A percentile compares a stretch with the other conserved stretches of the same genome.
Conservation (phyloP, 2,329 filamentous ascomycete genomes). For the Nothopassalora personata region DNA sequence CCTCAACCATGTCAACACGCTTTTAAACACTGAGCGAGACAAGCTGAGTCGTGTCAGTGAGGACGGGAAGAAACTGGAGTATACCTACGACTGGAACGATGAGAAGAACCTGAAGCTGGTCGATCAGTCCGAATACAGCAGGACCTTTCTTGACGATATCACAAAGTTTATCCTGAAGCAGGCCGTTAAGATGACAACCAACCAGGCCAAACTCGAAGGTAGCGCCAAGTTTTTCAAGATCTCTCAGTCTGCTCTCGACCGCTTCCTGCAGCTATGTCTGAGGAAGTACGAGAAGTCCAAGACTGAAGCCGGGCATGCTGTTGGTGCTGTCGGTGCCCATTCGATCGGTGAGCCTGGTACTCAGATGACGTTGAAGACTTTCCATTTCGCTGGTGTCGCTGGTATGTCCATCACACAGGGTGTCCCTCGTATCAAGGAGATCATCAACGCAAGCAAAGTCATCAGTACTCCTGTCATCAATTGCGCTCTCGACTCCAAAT, state of each 20-base stretch:
- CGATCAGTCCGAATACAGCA: constrained; percentile 63
- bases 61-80: constrained; percentile 48
- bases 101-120: constrained; percentile 40
- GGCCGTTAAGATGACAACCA: constrained; percentile 25
- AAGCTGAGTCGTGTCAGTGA: constrained; percentile 46
- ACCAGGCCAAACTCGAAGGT: constrained; percentile 20
- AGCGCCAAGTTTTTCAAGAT: constrained; percentile 71
- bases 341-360: constrained; percentile 98
- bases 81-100: constrained; percentile 64
- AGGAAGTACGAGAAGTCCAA: constrained; percentile 87
- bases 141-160: constrained; percentile 76
- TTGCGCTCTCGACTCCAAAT: constrained; percentile 73
- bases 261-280: constrained; percentile 77
- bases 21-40: constrained; percentile 62
- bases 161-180: constrained; percentile 57
- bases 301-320: constrained; percentile 90
- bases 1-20: constrained; percentile 58
- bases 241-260: constrained; percentile 60
- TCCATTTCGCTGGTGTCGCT: constrained; percentile 99
- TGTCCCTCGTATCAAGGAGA: constrained; percentile 99
- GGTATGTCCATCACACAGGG: constrained; percentile 99
- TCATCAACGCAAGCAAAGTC: constrained; percentile 92
- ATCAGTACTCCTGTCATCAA: constrained; percentile 94
- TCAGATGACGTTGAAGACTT: constrained; percentile 98
- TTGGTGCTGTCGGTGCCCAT: constrained; percentile 92